A percentile compares a stretch with the other conserved stretches of the same genome.
Evolutionary conservation across 2,329 filamentous ascomycete species (phyloP).

Genomic region (Trichoderma oligosporum): DNA sequence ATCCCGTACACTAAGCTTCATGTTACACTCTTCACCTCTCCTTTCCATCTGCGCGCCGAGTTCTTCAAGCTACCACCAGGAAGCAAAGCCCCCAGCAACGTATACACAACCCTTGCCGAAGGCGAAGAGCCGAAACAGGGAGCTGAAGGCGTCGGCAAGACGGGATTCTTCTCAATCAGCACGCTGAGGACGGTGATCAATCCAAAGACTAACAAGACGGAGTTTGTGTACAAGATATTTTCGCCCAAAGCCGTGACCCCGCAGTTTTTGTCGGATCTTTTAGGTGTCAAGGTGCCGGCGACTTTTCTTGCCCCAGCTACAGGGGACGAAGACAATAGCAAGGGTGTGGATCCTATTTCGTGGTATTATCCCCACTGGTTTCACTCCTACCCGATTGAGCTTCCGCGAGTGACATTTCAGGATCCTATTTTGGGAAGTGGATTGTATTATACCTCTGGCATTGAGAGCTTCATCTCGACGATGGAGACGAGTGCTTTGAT

Average conservation of each 20-base stretch:
- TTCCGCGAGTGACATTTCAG: conserved; percentile 85
- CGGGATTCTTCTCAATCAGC: conserved; percentile 83
- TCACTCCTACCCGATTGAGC: conserved; percentile 78
- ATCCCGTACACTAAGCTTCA: conserved; percentile 86
- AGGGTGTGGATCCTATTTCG: conserved; percentile 52
- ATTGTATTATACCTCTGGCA: conserved; percentile 69
- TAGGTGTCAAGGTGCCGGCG: conserved; percentile 47
- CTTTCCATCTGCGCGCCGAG: conserved; percentile 62
- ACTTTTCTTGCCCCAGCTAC: conserved; percentile 31
- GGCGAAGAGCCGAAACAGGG: conserved; percentile 51
- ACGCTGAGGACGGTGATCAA: conserved; percentile 64
- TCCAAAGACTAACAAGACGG: conserved; percentile 49
- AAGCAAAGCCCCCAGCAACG: conserved; percentile 62
- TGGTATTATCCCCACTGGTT: conserved; percentile 79
- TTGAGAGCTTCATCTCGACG: conserved; percentile 91
- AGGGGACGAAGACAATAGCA: conserved; percentile 27
- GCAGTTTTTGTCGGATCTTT: conserved; percentile 50
- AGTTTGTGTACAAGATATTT: conserved; percentile 65
- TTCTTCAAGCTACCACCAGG: conserved; percentile 66
- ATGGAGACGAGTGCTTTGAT: conserved; percentile 96
- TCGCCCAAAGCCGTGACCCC: conserved; percentile 52
- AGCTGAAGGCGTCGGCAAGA: conserved; percentile 60
- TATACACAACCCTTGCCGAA: conserved; percentile 76
- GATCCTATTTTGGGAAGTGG: conserved; percentile 65
- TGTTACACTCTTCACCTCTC: conserved; percentile 83